Percentiles rank a stretch among this genome's conserved stretches.
These are phyloP conservation scores for Phytophthora hybrid DNA, from an alignment of 352 stramenopile genomes.

Conservation along the genomic window DNA sequence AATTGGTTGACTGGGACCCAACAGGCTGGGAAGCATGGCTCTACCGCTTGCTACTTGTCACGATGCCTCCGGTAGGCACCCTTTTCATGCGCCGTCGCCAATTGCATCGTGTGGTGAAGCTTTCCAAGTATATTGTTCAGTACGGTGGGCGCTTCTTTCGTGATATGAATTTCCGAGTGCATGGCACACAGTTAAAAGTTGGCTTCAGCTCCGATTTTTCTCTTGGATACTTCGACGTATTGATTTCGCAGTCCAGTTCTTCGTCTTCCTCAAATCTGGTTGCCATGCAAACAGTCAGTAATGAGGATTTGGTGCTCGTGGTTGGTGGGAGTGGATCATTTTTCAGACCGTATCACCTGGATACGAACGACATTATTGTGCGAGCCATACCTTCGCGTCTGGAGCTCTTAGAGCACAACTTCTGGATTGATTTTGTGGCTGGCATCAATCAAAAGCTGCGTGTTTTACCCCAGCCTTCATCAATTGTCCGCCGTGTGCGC, in stretches of 20 bases:
- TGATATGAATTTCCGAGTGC: constrained; percentile 81
- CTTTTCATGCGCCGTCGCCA: constrained; percentile 78
- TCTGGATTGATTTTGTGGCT: constrained; percentile 88
- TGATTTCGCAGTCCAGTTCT: constrained; percentile 53
- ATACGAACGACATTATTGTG: constrained; percentile 87
- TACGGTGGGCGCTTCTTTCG: constrained; percentile 83
- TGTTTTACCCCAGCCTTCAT: constrained; percentile 68
- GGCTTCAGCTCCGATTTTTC: constrained; percentile 89
- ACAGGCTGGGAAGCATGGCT: constrained; percentile 73
- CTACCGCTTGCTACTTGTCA: constrained; percentile 60
- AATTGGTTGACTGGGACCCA: constrained; percentile 66
- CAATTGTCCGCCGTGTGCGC: constrained; percentile 38
- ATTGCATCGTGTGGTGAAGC: constrained; percentile 65
- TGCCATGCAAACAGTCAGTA: constrained; percentile 36
- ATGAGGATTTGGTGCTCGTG: constrained; percentile 56
- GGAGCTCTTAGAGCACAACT: constrained; percentile 75
- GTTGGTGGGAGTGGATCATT: constrained; percentile 83
- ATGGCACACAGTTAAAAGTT: constrained; percentile 80
- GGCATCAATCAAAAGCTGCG: constrained; percentile 77
- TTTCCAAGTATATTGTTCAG: constrained; percentile 73
- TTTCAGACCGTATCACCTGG: constrained; percentile 80
- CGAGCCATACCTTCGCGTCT: constrained; percentile 74
- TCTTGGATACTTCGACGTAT: constrained; percentile 82
- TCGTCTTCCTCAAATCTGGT: constrained; percentile 38
- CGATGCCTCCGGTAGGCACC: constrained; percentile 59